Base-by-base conservation (phyloP, 2,329 filamentous ascomycete genomes). In the Aureobasidium sp. region DNA sequence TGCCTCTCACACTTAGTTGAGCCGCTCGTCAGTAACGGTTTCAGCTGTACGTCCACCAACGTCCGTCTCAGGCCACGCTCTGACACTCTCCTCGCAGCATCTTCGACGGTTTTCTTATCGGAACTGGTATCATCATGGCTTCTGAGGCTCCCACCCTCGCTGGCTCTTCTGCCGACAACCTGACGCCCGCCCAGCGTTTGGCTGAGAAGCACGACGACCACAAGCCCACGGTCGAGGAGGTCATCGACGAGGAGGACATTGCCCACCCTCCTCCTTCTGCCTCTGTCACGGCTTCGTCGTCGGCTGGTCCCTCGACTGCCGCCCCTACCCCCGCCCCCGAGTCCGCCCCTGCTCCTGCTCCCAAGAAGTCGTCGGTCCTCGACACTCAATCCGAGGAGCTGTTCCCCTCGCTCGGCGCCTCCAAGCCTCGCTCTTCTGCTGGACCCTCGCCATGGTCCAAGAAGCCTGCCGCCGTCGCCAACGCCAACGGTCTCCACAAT, bases 341-440 rank as follows among this genome's bases (percentile, higher is more conserved):
- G 49, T 25, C 48, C 31, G 20, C 39, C 20, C 39, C 48, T 34
- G 36, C 49, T 20, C 39, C 60, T 47, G 60, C 49, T 5, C 51
- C 60, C 42, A 55, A 52, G 48, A 67, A 47, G 65, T 67, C 65
- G 64, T 53, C 67, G 15, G 52, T 65, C 37, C 78, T 97, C 65
- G 90, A 97, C 75, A 92, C 90, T 22, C 84, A 90, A 70, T 96
- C 90, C 20, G 89, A 95, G 72, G 92, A 97, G 76, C 80, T 90
- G 64, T 99, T 99, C 82, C 94, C 94, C n/a, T 87, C 92, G 68
- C 84, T 99, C 51, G 93, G 92, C 60, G 82, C 84, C 65, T 79
- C 85, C 59, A 92, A 91, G 76, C 79, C 85, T 37, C 76, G 77
- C 20, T 75, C 82, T 65, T 81, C 85, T 62, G 83, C 84, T 67